phyloP scores from a whole-genome alignment of 208 protist species.

The Angomonas ambiguus region DNA sequence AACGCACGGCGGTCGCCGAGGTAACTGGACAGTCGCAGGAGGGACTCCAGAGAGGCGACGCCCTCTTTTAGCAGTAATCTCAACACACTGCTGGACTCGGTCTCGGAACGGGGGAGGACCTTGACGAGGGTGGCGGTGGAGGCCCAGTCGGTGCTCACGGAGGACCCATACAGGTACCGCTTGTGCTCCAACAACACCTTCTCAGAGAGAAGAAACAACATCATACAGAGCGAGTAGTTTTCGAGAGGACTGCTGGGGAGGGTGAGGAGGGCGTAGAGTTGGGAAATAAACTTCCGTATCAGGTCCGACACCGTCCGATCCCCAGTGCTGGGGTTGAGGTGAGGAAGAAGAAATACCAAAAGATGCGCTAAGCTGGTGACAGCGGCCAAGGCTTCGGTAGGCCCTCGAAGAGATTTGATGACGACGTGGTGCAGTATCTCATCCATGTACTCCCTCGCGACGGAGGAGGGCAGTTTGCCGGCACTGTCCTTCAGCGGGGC shows the following conservation, averaged over 20 bases:
- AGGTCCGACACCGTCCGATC: neutral
- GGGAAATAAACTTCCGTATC: neutral
- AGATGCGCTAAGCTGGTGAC: neutral
- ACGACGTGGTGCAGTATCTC: neutral
- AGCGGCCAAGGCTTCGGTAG: neutral
- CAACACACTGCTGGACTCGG: neutral
- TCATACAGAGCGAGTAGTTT: neutral
- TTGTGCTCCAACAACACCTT: conserved; percentile 52
- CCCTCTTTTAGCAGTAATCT: neutral
- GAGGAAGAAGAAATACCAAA: neutral
- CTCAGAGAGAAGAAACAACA: conserved; percentile 35
- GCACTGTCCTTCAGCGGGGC: neutral
- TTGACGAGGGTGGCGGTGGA: neutral
- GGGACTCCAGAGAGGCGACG: neutral
- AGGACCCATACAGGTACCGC: conserved; percentile 11
- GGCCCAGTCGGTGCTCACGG: conserved; percentile 1
- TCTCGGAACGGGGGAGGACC: neutral
- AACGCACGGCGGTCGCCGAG: neutral
- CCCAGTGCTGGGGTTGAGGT: neutral
- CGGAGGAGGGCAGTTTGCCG: neutral
- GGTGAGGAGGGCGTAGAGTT: conserved; percentile 2
- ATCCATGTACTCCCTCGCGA: neutral
- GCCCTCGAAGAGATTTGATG: neutral
- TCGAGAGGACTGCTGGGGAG: neutral
- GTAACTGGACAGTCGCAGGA: neutral